Percentiles rank a stretch among this genome's conserved stretches.
Conservation (phyloP, 345 rosid species). For the Brassica cretica region DNA sequence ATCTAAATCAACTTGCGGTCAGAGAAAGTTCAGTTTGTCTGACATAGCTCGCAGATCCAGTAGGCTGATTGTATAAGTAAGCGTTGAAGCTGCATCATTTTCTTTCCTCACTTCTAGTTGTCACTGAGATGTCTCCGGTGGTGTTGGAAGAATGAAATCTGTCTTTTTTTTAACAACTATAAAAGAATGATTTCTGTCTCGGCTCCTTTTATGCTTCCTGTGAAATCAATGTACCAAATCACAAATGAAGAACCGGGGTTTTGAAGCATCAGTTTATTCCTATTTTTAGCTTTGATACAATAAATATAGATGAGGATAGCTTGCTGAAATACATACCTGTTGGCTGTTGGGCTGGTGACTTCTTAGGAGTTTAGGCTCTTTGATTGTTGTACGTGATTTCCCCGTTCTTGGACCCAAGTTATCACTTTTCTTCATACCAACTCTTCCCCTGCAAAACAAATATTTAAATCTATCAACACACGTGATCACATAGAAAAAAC, state of each 20-base stretch:
- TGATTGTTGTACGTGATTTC: constrained; percentile 41
- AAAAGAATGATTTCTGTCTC: constrained; percentile 14
- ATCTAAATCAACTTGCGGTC: constrained; percentile 32
- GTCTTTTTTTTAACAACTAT: too few species aligned
- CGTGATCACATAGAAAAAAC: not conserved
- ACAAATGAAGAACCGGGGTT: not conserved
- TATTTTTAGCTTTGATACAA: not conserved
- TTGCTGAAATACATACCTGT: not conserved
- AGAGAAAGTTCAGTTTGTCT: constrained; percentile 27
- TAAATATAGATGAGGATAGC: not conserved
- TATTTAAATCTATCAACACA: not conserved
- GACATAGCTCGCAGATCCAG: constrained; percentile 45
- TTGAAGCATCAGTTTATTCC: constrained; percentile 1
- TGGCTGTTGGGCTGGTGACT: constrained; percentile 25
- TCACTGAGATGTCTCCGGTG: constrained; percentile 43
- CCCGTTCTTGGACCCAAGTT: constrained; percentile 44
- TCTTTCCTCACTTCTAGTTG: constrained; percentile 45
- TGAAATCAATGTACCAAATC: not conserved
- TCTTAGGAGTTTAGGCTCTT: constrained; percentile 38
- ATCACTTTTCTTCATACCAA: constrained; percentile 40
- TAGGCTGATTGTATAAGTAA: constrained; percentile 46
- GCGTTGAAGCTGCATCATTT: constrained; percentile 43
- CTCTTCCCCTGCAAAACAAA: constrained; percentile 48
- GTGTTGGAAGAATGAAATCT: constrained; percentile 32
- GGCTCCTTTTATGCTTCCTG: constrained; percentile 23